phyloP scores from a whole-genome alignment of 192 early-diverging fungal species.

The Entomortierella beljakovae region DNA sequence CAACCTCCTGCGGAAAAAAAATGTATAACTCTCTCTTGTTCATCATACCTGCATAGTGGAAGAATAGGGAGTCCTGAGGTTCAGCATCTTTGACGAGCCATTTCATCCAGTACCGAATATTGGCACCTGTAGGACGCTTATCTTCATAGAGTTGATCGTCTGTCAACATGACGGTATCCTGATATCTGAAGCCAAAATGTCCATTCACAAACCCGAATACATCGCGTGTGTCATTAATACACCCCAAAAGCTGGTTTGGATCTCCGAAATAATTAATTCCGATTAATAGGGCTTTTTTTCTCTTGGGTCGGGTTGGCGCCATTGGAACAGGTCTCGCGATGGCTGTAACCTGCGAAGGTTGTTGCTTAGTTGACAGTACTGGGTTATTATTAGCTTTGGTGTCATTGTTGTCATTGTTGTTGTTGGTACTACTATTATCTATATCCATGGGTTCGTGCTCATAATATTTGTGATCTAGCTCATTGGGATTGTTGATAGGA shows the following conservation, averaged over 20 bases:
- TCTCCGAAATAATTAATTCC: constrained; percentile 73
- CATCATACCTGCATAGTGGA: constrained; percentile 78
- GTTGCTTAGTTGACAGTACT: not conserved
- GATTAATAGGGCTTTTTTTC: constrained; percentile 65
- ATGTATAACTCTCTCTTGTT: not conserved
- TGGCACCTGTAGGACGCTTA: constrained; percentile 61
- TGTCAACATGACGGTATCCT: constrained; percentile 72
- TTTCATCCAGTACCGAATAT: constrained; percentile 71
- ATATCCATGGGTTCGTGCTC: too few relatives aligned
- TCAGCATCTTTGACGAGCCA: constrained; percentile 75
- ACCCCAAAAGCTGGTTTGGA: constrained; percentile 51
- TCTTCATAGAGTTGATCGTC: constrained; percentile 71
- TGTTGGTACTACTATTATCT: not conserved
- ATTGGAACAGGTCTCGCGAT: constrained; percentile 7
- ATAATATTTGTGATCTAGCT: constrained; percentile 9
- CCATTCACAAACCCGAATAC: constrained; percentile 68
- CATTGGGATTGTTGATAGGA: constrained; percentile 14
- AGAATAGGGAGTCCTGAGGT: constrained; percentile 80
- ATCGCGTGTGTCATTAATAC: constrained; percentile 55
- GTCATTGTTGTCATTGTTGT: not conserved
- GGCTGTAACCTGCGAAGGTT: not conserved
- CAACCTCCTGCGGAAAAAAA: too few relatives aligned
- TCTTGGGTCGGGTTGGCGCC: constrained; percentile 22
- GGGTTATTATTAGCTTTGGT: not conserved
- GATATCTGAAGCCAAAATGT: constrained; percentile 67